Evolutionary conservation across 139 green algal species (phyloP), one percentile per base, ranked within the genome.

Genomic region (Diplosphaera chodatii): DNA sequence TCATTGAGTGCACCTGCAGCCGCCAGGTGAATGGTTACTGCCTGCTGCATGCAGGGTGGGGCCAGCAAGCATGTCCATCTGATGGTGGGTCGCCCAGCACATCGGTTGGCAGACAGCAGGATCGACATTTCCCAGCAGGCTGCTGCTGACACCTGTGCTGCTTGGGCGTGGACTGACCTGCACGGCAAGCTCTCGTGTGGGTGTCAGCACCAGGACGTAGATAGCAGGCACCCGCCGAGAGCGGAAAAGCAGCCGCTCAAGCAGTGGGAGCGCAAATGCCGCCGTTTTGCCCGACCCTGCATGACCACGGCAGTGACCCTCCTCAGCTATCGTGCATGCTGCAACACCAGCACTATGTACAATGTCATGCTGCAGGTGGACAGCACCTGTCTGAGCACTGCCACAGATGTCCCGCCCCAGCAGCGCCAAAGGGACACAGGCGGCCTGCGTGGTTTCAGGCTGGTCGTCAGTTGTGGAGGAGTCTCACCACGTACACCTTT

Each of bases 241-340:
- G 18, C 95, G 78, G 77, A 94, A 91, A 64, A 99, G 82, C 77
- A 99, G 83, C 0, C 95, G 83, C 82, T 99, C 95, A 73, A 99
- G 75, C 6, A 94, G 73, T 1, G 95, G 95, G 67, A 99, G 82
- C 10, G 85, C 75, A 76, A 98, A 99, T 32, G 95, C 95, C 5
- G 95, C 95, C 10, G 95, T 99, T 84, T 99, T 99, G 71, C 95
- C 95, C 62, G 83, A 93, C 33, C 94, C 94, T 63, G 67, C 56
- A 69, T 0, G 48, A 31, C 13, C 1, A 29, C 28, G n/a, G n/a
- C n/a, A n/a, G n/a, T n/a, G n/a, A n/a, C n/a, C n/a, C n/a, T n/a
- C n/a, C n/a, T n/a, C n/a, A n/a, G n/a, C n/a, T n/a, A n/a, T n/a
- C n/a, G n/a, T n/a, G n/a, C n/a, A 37, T 40, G 23, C n/a, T 27